Conservation (phyloP, 176 grass and related monocot genomes). For the Juncus effusus region DNA sequence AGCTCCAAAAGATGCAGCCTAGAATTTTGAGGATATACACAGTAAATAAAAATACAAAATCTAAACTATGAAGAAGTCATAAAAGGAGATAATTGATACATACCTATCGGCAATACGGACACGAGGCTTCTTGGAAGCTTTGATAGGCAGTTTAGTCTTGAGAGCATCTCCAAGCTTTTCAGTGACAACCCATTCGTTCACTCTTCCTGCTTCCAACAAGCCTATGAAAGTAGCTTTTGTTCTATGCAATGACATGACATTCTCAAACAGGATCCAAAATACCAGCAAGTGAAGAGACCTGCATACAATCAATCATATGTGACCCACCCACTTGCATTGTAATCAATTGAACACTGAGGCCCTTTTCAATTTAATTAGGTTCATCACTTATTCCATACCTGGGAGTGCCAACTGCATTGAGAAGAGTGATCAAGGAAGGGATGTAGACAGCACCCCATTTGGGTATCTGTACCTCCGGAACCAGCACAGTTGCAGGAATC, state of each 20-base stretch:
- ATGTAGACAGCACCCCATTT: conserved; percentile 75
- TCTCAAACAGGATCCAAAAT: conserved; percentile 83
- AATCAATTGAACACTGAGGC: neutral
- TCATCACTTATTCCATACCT: conserved; percentile 36
- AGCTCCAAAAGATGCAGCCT: conserved; percentile 73
- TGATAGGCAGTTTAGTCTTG: conserved; percentile 40
- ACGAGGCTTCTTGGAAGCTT: conserved; percentile 40
- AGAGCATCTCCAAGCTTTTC: conserved; percentile 66
- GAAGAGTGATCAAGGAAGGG: conserved; percentile 57
- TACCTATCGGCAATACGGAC: conserved; percentile 55
- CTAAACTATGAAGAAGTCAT: neutral
- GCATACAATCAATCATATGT: conserved; percentile 18
- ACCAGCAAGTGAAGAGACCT: conserved; percentile 70
- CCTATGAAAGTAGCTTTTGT: conserved; percentile 72
- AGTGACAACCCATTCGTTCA: conserved; percentile 86
- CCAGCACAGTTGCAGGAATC: conserved; percentile 53
- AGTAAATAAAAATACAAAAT: conserved; percentile 5
- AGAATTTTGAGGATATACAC: conserved; percentile 13
- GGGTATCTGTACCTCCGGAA: conserved; percentile 72
- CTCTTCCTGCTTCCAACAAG: conserved; percentile 60
- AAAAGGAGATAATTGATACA: conserved; percentile 5
- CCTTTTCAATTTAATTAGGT: neutral
- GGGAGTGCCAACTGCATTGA: conserved; percentile 59
- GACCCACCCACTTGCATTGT: neutral
- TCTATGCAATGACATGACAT: conserved; percentile 90